Conservation (phyloP, 805 yeast species). For the Clavispora phyllophila region DNA sequence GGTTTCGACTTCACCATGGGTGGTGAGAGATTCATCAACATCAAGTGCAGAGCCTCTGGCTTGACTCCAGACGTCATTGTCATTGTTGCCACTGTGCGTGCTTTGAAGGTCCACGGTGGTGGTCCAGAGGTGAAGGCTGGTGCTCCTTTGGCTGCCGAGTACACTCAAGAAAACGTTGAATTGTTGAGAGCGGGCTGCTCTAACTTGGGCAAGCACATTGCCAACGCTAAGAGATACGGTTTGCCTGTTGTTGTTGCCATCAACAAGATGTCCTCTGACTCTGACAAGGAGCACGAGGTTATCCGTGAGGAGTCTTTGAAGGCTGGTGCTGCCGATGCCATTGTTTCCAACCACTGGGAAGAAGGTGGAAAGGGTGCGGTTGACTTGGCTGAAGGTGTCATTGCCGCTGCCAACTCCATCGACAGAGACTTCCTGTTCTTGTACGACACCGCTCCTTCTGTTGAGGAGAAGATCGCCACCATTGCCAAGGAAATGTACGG, state of each 20-base stretch:
- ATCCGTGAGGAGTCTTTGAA: slow-evolving; percentile 62
- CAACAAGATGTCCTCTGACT: slow-evolving; percentile 71
- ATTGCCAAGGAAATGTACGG: slow-evolving; percentile 78
- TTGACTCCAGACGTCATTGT: slow-evolving; percentile 72
- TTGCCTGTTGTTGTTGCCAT: slow-evolving; percentile 80
- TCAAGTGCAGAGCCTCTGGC: slow-evolving; percentile 80
- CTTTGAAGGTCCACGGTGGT: slow-evolving; percentile 82
- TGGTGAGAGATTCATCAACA: slow-evolving; percentile 80
- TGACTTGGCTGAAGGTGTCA: slow-evolving; percentile 66
- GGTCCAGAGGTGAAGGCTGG: slow-evolving; percentile 88
- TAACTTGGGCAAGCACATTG: slow-evolving; percentile 72
- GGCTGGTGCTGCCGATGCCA: slow-evolving; percentile 79
- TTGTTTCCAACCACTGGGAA: slow-evolving; percentile 82
- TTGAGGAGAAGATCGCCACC: slow-evolving; percentile 61
- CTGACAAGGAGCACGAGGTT: slow-evolving; percentile 62
- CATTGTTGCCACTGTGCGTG: slow-evolving; percentile 80
- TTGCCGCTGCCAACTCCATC: slow-evolving; percentile 50
- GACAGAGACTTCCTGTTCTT: slow-evolving; percentile 46
- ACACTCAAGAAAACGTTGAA: slow-evolving; percentile 66
- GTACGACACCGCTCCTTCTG: slow-evolving; percentile 48
- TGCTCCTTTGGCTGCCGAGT: slow-evolving; percentile 69
- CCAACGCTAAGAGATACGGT: slow-evolving; percentile 66
- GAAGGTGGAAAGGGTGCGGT: slow-evolving; percentile 82
- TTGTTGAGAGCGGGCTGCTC: slow-evolving; percentile 66
- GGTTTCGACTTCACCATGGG: slow-evolving; percentile 92